A percentile compares a stretch with the other conserved stretches of the same genome.
phyloP scores from a whole-genome alignment of 1,284 basidiomycete species.

The Rhizoctonia solani region DNA sequence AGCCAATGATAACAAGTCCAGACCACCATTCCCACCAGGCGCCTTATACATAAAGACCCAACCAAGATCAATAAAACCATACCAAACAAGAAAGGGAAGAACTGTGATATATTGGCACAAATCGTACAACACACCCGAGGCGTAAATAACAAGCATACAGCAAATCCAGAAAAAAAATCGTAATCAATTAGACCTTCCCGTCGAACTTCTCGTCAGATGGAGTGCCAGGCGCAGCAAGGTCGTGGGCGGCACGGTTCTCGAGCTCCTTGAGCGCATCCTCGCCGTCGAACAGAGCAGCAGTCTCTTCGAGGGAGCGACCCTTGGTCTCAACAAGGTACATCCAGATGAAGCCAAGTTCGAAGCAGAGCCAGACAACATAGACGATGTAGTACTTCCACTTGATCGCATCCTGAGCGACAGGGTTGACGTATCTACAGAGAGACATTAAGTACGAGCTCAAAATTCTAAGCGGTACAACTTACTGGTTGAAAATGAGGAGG shows the following conservation, averaged over 20 bases:
- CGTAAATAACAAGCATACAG: not conserved
- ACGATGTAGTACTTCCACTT: constrained; percentile 48
- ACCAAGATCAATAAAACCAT: too few species aligned
- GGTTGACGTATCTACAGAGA: constrained; percentile 60
- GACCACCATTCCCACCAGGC: too few species aligned
- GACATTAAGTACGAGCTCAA: constrained; percentile 62
- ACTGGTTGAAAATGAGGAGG: constrained; percentile 67
- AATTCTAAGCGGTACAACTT: constrained; percentile 58
- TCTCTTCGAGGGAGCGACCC: constrained; percentile 69
- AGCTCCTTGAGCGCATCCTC: constrained; percentile 42
- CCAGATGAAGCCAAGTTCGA: constrained; percentile 55
- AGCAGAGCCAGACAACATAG: constrained; percentile 35
- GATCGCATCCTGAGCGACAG: constrained; percentile 20
- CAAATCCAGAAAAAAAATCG: not conserved
- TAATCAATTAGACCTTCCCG: constrained; percentile 7
- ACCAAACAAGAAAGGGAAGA: not conserved
- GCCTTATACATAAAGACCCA: too few species aligned
- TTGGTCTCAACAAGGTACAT: constrained; percentile 64
- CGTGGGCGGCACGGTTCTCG: constrained; percentile 16
- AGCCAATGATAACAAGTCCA: too few species aligned
- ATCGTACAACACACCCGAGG: not conserved
- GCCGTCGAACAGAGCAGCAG: constrained; percentile 63
- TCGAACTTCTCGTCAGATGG: constrained; percentile 26
- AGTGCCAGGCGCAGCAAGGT: constrained; percentile 2
- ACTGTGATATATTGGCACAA: too few species aligned